Evolutionary conservation across 805 yeast species (phyloP).

Genomic region (Barnettozyma sp.): DNA sequence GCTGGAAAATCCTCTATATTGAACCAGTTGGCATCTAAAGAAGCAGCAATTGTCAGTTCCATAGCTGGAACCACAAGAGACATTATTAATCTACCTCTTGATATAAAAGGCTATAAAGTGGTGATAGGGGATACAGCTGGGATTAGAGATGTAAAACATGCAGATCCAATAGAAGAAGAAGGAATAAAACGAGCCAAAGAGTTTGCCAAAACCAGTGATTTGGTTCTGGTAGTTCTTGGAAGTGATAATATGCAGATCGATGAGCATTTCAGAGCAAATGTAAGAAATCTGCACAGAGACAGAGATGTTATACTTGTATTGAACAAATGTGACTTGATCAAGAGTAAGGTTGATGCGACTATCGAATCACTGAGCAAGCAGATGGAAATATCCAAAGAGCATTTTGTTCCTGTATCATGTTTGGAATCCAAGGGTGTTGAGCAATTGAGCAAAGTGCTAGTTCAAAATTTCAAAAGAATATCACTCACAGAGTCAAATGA

Average conservation of each 20-base stretch:
- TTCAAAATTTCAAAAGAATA: conserved; percentile 39
- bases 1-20: conserved; percentile 91
- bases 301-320: conserved; percentile 38
- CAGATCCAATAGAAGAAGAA: conserved; percentile 61
- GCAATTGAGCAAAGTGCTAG: conserved; percentile 36
- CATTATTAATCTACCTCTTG: conserved; percentile 70
- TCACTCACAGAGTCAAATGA: conserved; percentile 46
- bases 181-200: conserved; percentile 75
- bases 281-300: conserved; percentile 25
- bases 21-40: conserved; percentile 67
- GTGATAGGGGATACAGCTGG: conserved; percentile 94
- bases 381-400: conserved; percentile 18
- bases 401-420: conserved; percentile 53
- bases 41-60: conserved; percentile 85
- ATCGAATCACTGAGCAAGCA: conserved; percentile 20
- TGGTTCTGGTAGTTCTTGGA: conserved; percentile 62
- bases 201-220: conserved; percentile 54
- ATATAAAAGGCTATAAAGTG: conserved; percentile 78
- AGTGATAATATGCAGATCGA: conserved; percentile 32
- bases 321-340: conserved; percentile 53
- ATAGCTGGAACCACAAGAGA: conserved; percentile 95
- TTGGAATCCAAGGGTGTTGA: conserved; percentile 47
- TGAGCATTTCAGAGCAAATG: conserved; percentile 33
- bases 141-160: conserved; percentile 42
- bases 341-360: conserved; percentile 14